phyloP scores from a whole-genome alignment of 208 protist genomes.

The Crithidia mellificae region DNA sequence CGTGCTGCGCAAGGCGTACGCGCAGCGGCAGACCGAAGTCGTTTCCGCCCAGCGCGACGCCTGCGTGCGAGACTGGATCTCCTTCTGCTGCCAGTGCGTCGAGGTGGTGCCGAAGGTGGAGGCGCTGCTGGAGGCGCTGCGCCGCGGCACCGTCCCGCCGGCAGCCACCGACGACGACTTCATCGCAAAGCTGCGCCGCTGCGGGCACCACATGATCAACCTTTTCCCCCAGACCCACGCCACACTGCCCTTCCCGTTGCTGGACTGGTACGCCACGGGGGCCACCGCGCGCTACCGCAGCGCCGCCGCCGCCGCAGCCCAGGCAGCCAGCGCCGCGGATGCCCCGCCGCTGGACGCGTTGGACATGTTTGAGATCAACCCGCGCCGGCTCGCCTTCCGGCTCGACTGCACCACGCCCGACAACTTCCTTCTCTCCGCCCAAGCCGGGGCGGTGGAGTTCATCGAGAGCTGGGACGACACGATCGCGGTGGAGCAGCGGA shows the following conservation, averaged over 20 bases:
- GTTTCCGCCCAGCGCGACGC: constrained; percentile 15
- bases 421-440: constrained; percentile 48
- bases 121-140: constrained; percentile 28
- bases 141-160: constrained; percentile 23
- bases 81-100: constrained; percentile 39
- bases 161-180: constrained; percentile 24
- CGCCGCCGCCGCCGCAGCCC: no score
- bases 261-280: constrained; percentile 37
- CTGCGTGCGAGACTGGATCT: constrained; percentile 38
- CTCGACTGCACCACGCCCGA: constrained; percentile 53
- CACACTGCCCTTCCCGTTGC: constrained; percentile 29
- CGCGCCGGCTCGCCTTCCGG: constrained; percentile 23
- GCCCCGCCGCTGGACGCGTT: background rate
- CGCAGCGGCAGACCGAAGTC: background rate
- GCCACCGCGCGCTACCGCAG: constrained; percentile 10
- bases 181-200: constrained; percentile 21
- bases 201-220: constrained; percentile 33
- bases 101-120: constrained; percentile 36
- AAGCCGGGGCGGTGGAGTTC: constrained; percentile 37
- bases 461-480: constrained; percentile 42
- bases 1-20: constrained; percentile 11
- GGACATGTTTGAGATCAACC: constrained; percentile 6
- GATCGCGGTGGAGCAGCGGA: constrained; percentile 32
- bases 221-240: constrained; percentile 39
- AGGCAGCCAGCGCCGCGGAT: no score